Evolutionary conservation across 2,329 filamentous ascomycete species (phyloP), one percentile per base, ranked within the genome.

Genomic region (Fusarium paranaense): DNA sequence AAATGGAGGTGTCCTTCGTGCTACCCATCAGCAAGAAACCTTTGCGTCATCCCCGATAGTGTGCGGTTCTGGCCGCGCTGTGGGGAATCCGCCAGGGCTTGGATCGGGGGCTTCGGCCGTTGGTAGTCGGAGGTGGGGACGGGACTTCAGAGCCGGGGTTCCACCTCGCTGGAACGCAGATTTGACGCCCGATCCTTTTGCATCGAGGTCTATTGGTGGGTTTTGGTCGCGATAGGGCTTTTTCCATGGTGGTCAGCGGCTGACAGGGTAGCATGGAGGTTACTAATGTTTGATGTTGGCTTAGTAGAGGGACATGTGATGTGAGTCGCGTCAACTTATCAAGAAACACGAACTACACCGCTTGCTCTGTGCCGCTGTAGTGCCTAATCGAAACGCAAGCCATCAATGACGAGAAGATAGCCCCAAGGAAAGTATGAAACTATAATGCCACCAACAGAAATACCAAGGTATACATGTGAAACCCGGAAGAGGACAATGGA

Each of bases 51-150:
- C 66, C 67, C 76, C 77, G 77, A 76, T 62, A 65, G 64, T 77
- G 75, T 64, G 70, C 70, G 70, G 65, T 67, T 66, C 62, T 65
- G 54, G 65, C 77, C 75, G 77, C 71, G 62, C 67, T 62, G 76
- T 77, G 76, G 76, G 52, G 64, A 54, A 57, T 67, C 58, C 50
- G 61, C 72, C 35, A 62, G 25, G 62, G 66, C 64, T 68, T 57
- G n/a, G 27, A 40, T 66, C 61, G 60, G 60, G 52, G 8, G 40
- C 35, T 54, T 58, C 64, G 70, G 61, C 66, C 61, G 62, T 40
- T 64, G 35, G 67, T 58, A 56, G 30, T 75, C 75, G 75, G 64
- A 57, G 60, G 76, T 72, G 76, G 76, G 56, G 16, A 70, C 68
- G 13, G 25, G 10, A n/a, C 30, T 30, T 35, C 57, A 18, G 16